These are phyloP conservation scores for Cordyceps tenuipes DNA, from an alignment of 2,329 filamentous ascomycete genomes.

Conservation along the genomic window DNA sequence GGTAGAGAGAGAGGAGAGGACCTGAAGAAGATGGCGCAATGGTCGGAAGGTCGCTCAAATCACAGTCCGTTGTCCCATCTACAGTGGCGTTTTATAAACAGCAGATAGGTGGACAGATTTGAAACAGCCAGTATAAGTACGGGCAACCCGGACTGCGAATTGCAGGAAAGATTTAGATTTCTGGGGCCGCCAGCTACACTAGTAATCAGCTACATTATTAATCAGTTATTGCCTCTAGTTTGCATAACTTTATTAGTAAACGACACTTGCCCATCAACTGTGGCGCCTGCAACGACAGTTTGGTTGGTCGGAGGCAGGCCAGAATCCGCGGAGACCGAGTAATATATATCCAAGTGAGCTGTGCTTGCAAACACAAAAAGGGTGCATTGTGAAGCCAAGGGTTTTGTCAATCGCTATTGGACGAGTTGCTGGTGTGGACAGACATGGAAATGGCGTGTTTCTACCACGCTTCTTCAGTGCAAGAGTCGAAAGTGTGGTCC, in stretches of 20 bases:
- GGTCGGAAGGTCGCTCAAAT: too few species aligned
- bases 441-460: not conserved
- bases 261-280: too few species aligned
- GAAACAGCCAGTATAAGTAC: not conserved
- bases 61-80: not conserved
- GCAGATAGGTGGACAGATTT: not conserved
- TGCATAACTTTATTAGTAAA: too few species aligned
- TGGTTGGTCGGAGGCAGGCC: not conserved
- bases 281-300: not conserved
- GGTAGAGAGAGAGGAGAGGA: not conserved
- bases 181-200: not conserved
- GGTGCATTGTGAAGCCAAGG: not conserved
- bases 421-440: not conserved
- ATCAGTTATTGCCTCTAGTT: too few species aligned
- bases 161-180: not conserved
- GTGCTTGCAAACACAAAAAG: not conserved
- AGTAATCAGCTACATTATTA: too few species aligned
- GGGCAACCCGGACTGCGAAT: not conserved
- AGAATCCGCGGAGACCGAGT: slow-evolving; percentile 4
- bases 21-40: not conserved
- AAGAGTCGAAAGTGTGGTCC: too few species aligned
- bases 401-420: too few species aligned
- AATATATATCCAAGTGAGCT: not conserved
- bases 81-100: not conserved
- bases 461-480: too few species aligned